Base-by-base conservation (phyloP, 331 rosid species). In the Acacia concinna region DNA sequence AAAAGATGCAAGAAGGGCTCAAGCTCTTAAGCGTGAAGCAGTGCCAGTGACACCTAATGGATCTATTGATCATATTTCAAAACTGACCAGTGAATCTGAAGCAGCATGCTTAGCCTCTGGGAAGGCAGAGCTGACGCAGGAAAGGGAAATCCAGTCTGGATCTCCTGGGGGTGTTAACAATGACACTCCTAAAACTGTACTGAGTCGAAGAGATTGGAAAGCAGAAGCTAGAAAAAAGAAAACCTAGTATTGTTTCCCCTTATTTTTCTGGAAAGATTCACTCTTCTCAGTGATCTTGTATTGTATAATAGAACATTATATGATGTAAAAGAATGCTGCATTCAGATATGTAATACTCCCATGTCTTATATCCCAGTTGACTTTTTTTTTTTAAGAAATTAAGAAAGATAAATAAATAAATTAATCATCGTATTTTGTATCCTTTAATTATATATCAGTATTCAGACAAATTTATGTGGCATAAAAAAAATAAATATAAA, bases 211-310 rank as follows among this genome's bases (percentile, higher is more conserved):
- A 89, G 88, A 93, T 65, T 95, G 98, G 99, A 95, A 93, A 87
- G 97, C 96, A 40, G 98, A 95, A 77, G 98, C 98, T 30, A 91
- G 99, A 87, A 95, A 83, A 84, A 90, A 85, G 90, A 89, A 74
- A 68, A 82, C 73, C 82, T 89, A 80, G 87, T 70, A 68, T 63
- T 49, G n/a, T 57, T 43, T 44, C 43, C 73, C 31, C 73, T 63
- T 28, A 6, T 8, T 52, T 54, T 9, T 23, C 14, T 1, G 2
- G 28, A 63, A 54, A 47, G 32, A 34, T 47, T 56, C 28, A 63
- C n/a, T 47, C 74, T 40, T 28, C 77, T 9, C 49, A 28, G 37
- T 52, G 49, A 70, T 62, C 30, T 80, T 59, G 71, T 83, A 78
- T 73, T 77, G 85, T 83, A 69, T 62, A 20, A 68, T 80, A 80